Conservation (phyloP, 768 basidiomycete species). For the Kondoa malvinella region DNA sequence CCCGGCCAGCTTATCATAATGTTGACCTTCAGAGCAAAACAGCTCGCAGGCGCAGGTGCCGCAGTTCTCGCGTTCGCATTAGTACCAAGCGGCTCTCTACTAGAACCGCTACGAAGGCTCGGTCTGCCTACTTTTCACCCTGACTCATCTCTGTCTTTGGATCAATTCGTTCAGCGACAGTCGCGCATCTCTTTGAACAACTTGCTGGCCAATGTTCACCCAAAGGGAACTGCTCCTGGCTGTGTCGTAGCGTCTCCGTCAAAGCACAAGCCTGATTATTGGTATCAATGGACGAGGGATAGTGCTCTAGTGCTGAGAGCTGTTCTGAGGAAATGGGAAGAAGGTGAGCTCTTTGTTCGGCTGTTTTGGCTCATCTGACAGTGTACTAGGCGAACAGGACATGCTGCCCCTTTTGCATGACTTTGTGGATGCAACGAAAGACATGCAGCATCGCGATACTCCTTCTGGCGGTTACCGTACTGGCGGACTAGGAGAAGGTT, state of each 20-base stretch:
- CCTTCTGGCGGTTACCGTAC: neutral
- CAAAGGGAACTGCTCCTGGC: slow-evolving; percentile 1
- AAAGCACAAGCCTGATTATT: neutral
- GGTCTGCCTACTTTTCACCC: too few species aligned
- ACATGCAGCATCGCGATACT: slow-evolving; percentile 1
- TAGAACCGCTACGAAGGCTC: too few species aligned
- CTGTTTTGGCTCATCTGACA: too few species aligned
- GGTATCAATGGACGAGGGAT: slow-evolving; percentile 7
- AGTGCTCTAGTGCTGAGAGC: neutral
- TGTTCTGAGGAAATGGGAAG: slow-evolving; percentile 4
- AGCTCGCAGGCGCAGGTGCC: too few species aligned
- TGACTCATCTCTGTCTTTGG: neutral
- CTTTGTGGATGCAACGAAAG: slow-evolving; percentile 7
- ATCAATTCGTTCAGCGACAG: slow-evolving; percentile 1
- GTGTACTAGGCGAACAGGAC: slow-evolving; percentile 4
- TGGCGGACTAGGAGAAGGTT: slow-evolving; percentile 5
- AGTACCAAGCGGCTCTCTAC: too few species aligned
- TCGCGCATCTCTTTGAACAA: neutral
- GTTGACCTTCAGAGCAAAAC: too few species aligned
- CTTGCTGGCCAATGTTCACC: neutral
- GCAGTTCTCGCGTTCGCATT: too few species aligned
- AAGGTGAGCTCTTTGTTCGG: too few species aligned
- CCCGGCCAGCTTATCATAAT: too few species aligned
- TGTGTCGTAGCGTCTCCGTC: slow-evolving; percentile 3
- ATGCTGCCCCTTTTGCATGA: neutral